These are phyloP conservation scores for Trichaptum fuscoviolaceum DNA, from an alignment of 768 basidiomycete genomes.

Conservation along the genomic window DNA sequence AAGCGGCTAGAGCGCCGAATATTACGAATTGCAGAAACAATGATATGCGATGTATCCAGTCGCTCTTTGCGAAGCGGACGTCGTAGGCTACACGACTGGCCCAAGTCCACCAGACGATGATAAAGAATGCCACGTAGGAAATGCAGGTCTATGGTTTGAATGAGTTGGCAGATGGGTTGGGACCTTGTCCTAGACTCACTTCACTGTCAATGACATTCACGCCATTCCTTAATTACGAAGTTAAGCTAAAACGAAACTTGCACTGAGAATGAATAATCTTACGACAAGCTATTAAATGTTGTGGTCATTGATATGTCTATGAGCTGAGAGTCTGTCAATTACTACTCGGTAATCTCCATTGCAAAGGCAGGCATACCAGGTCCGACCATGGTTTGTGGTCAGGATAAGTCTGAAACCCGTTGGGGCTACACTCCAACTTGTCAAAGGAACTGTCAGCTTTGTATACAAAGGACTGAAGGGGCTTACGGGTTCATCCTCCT, in stretches of 20 bases:
- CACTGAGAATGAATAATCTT: neutral
- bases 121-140: neutral
- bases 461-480: neutral
- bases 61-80: constrained; percentile 5
- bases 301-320: neutral
- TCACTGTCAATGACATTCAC: neutral
- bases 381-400: neutral
- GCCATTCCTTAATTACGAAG: neutral
- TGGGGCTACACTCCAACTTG: neutral
- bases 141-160: neutral
- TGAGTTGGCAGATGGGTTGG: neutral
- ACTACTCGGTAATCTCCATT: neutral
- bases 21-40: constrained; percentile 5
- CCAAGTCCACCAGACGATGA: constrained; percentile 7
- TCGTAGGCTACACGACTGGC: constrained; percentile 9
- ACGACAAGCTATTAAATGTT: neutral
- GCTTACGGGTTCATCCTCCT: neutral
- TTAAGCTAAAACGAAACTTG: neutral
- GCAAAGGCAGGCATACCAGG: neutral
- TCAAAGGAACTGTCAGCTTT: neutral
- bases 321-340: neutral
- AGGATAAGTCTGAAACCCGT: neutral
- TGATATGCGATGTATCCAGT: constrained; percentile 8
- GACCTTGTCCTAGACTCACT: neutral
- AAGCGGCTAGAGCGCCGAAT: constrained; percentile 4